Percentiles rank a stretch among this genome's conserved stretches.
Conservation (phyloP, 441 rosid genomes). For the Gossypium gossypioides region DNA sequence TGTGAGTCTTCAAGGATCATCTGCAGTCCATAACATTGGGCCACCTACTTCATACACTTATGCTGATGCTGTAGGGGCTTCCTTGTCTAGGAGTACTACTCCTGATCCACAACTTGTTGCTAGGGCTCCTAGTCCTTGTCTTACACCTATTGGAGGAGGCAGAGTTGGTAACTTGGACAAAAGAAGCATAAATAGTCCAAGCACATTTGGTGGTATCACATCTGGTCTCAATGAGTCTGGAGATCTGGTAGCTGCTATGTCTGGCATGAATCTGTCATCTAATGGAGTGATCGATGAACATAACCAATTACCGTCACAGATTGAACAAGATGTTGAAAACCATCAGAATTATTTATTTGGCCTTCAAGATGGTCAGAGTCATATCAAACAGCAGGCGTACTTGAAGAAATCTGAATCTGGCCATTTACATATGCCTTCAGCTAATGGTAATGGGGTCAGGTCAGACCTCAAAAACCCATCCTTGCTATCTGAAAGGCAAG, state of each 20-base stretch:
- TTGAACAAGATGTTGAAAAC: slow-evolving; percentile 41
- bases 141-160: slow-evolving; percentile 74
- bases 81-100: slow-evolving; percentile 73
- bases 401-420: slow-evolving; percentile 42
- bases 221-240: slow-evolving; percentile 46
- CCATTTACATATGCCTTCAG: slow-evolving; percentile 35
- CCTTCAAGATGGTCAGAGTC: slow-evolving; percentile 42
- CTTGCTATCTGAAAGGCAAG: slow-evolving; percentile 34
- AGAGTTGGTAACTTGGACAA: slow-evolving; percentile 52
- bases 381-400: slow-evolving; percentile 37
- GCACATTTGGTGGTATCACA: slow-evolving; percentile 47
- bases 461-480: slow-evolving; percentile 29
- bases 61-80: slow-evolving; percentile 71
- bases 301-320: slow-evolving; percentile 27
- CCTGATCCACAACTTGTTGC: slow-evolving; percentile 82
- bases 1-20: slow-evolving; percentile 34
- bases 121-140: slow-evolving; percentile 85
- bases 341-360: slow-evolving; percentile 53
- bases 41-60: slow-evolving; percentile 53
- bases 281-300: slow-evolving; percentile 40
- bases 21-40: slow-evolving; percentile 37
- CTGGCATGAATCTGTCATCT: slow-evolving; percentile 54
- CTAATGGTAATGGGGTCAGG: slow-evolving; percentile 36
- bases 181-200: slow-evolving; percentile 39
- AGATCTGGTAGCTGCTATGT: slow-evolving; percentile 52